Evolutionary conservation across 345 rosid species (phyloP).

Genomic region (Aethionema arabicum): DNA sequence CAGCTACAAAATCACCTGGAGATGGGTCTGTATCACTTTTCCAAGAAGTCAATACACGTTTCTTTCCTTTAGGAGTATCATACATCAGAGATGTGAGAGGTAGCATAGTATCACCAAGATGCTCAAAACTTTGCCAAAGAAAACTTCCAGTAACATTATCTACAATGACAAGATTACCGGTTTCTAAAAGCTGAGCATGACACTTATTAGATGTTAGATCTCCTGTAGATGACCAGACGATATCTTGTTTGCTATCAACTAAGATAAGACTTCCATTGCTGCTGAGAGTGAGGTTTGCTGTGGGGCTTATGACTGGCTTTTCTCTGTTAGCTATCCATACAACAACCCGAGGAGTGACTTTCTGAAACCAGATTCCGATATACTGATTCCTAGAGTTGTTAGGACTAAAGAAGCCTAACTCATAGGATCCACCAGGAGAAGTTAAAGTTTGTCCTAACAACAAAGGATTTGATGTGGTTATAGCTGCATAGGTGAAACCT

Average conservation of each 20-base stretch:
- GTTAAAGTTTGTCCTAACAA: conserved; percentile 24
- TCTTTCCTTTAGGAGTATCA: conserved; percentile 29
- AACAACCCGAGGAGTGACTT: conserved; percentile 30
- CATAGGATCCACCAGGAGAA: conserved; percentile 38
- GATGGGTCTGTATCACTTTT: conserved; percentile 37
- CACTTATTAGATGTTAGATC: conserved; percentile 18
- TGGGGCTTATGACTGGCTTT: conserved; percentile 15
- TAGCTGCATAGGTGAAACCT: conserved; percentile 28
- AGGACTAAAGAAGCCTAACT: conserved; percentile 42
- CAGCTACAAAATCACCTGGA: conserved; percentile 36
- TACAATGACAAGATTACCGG: conserved; percentile 33
- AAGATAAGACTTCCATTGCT: conserved; percentile 34
- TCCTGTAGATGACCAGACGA: conserved; percentile 32
- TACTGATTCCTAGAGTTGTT: conserved; percentile 33
- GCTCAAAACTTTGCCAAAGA: conserved; percentile 37
- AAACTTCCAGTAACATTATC: conserved; percentile 31
- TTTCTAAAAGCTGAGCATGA: conserved; percentile 35
- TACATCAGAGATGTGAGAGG: conserved; percentile 33
- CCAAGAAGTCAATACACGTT: conserved; percentile 35
- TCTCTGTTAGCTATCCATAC: conserved; percentile 47
- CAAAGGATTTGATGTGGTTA: conserved; percentile 33
- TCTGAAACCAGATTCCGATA: conserved; percentile 51
- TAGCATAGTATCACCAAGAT: conserved; percentile 38
- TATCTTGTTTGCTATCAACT: conserved; percentile 29
- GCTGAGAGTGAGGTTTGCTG: conserved; percentile 31